Evolutionary conservation across 2,329 filamentous ascomycete species (phyloP), one percentile per base, ranked within the genome.

Genomic region (Raffaelea ambrosiae): DNA sequence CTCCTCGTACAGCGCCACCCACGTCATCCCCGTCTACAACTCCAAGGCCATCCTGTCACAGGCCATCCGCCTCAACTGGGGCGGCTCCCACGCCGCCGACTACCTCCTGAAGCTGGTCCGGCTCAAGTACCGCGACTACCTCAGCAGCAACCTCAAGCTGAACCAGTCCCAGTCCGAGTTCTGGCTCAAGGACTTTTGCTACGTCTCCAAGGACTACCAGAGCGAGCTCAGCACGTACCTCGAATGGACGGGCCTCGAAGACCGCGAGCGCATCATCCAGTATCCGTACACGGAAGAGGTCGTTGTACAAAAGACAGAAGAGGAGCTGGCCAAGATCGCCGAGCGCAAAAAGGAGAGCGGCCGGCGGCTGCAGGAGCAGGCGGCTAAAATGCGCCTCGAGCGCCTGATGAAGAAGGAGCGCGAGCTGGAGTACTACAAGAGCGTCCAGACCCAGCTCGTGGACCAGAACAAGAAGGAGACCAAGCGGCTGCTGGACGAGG

Each of bases 301-400:
- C 3, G 72, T 96, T 2, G 68, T 90, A 0, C 87, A 95, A 62
- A 98, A 98, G 70, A 93, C 85, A 2, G 88, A 95, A 60, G 93
- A 97, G 63, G 93, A 98, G 63, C 76, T 98, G 16, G 88, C 87
- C 3, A 77, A 82, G 38, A 88, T 94, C 54, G 89, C 91, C 11
- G 93, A 98, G 70, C 85, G 91, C 62, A 88, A 95, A 61, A 95
- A 94, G 63, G 93, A 98, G 66, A 93, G 88, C 56, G 93, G 93
- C 0, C 77, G 93, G 54, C 77, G 94, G 41, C 63, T 98, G 22
- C 93, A 98, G 64, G 89, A 96, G 59, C 93, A 98, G 65, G 93
- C 93, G 0, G 91, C 91, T 10, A 97, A 95, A 66, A 95, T 96
- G 88, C 84, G 93, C 8, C 71, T 98, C 1, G 93, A 98, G 55